Evolutionary conservation across 805 yeast species (phyloP), one percentile per base, ranked within the genome.

Genomic region (Metschnikowia dekortorum): DNA sequence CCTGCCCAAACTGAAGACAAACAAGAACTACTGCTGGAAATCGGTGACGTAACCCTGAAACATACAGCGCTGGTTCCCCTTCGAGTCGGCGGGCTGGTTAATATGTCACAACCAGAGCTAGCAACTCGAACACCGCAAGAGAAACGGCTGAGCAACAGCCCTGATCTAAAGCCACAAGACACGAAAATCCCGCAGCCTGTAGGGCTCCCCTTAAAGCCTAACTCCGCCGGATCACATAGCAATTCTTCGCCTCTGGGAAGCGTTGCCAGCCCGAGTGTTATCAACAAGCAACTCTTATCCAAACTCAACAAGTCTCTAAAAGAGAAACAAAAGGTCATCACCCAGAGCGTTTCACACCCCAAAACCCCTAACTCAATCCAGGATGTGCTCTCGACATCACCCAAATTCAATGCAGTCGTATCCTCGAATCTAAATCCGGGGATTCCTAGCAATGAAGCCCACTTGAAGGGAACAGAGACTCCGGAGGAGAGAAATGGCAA

Each of bases 291-390:
- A 43, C 67, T 69, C 30, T 67, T 73, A 34, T 65, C 75, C 29
- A 72, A 69, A 58, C 63, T 74, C 44, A 74, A 74, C 58, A 73
- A 73, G 53, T 67, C 76, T 3, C 52, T 74, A 29, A 72, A 70
- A 52, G 76, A 74, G 35, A 73, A 73, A 49, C 78, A 73, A 51
- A 69, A 68, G 50, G 63, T 71, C 46, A 69, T 71, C 50, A 67
- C 55, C 44, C 70, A 65, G 39, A 44, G 39, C 9, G 40, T 44
- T 2, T 36, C 46, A 28, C 46, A 44, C 13, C 67, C 72, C 11
- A 70, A 70, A 48, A 68, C 62, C 49, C 58, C 73, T 3, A 59
- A 70, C 6, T 48, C 67, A 29, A 68, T 71, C 42, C 65, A 67
- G 39, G 74, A 68, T 37, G 70, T 71, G 11, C 55, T 70, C 30